Base-by-base conservation (phyloP, 257 asterid genomes). In the Nemophila menziesii region DNA sequence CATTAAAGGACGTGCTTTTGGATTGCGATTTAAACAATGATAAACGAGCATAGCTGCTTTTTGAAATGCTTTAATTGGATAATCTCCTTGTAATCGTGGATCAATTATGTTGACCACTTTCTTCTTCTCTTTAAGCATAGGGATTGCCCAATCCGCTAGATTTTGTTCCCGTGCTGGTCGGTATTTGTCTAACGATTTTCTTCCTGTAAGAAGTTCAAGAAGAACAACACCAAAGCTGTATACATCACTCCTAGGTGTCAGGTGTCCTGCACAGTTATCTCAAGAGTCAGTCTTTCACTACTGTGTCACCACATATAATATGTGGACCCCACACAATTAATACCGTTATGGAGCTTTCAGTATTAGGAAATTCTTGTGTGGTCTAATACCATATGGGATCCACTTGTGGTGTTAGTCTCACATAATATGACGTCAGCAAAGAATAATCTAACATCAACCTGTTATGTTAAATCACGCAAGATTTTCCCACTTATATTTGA, bases 61-160 rank as follows among this genome's bases (percentile, higher is more conserved):
- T 1, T 82, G 81, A 17, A 65, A 68, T 2, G 84, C 84, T 58
- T 86, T 86, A 18, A 65, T 48, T 2, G 94, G 97, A 59, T 77
- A 86, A 20, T 82, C 90, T 20, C 79, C 94, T 17, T 64, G 87
- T 5, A 86, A 56, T 48, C 94, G 77, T 21, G 94, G 82, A 60
- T 86, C 94, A 1, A 86, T 75, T n/a, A 86, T 70, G 68, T 54
- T 56, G n/a, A 64, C 72, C 63, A 82, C 3, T 57, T 79, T 86
- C 62, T 79, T 79, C 77, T 86, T 86, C 47, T 82, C 97, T 26
- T 60, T 64, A 10, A 86, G 93, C 40, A 77, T 53, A 0, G 94
- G 94, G 34, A 79, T 11, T 0, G 97, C 97, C 97, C 97, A 86
- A n/a, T 86, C 97, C 0, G 97, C 63, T 1, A 86, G 87, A 45